Percentiles rank a stretch among this genome's conserved stretches.
phyloP scores from a whole-genome alignment of 768 basidiomycete species.

The Leucocoprinus sp. region DNA sequence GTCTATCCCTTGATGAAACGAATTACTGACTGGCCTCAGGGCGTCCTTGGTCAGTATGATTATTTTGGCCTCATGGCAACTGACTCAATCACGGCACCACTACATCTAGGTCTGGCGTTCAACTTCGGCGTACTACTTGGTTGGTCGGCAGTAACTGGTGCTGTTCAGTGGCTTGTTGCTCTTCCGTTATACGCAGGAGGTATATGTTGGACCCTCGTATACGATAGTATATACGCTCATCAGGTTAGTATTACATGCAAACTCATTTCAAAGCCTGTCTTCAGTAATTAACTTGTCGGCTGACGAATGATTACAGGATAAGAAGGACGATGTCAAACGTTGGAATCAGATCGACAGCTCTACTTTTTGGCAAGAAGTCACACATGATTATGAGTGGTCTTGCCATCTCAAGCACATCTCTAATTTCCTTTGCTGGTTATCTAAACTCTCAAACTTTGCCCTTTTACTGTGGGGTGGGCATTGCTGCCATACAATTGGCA shows the following conservation, averaged over 20 bases:
- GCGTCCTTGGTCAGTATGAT: constrained; percentile 67
- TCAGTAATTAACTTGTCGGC: not conserved
- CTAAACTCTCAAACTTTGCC: constrained; percentile 68
- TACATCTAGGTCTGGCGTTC: constrained; percentile 71
- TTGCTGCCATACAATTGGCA: constrained; percentile 70
- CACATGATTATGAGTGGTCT: constrained; percentile 69
- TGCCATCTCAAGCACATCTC: constrained; percentile 62
- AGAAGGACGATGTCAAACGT: constrained; percentile 79
- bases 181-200: constrained; percentile 87
- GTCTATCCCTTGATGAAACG: constrained; percentile 97
- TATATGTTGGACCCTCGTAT: constrained; percentile 89
- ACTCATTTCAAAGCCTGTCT: not conserved
- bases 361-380: constrained; percentile 77
- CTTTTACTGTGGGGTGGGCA: constrained; percentile 72
- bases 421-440: constrained; percentile 73
- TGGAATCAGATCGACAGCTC: constrained; percentile 90
- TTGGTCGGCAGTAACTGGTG: constrained; percentile 87
- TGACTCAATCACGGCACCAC: too few species aligned
- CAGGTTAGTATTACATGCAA: constrained; percentile 47
- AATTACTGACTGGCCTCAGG: constrained; percentile 94
- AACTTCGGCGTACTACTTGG: constrained; percentile 97
- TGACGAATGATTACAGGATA: constrained; percentile 52
- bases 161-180: constrained; percentile 74
- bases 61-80: not conserved
- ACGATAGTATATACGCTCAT: constrained; percentile 97